Base-by-base conservation (phyloP, 2,329 filamentous ascomycete genomes). In the Fusarium sororula region DNA sequence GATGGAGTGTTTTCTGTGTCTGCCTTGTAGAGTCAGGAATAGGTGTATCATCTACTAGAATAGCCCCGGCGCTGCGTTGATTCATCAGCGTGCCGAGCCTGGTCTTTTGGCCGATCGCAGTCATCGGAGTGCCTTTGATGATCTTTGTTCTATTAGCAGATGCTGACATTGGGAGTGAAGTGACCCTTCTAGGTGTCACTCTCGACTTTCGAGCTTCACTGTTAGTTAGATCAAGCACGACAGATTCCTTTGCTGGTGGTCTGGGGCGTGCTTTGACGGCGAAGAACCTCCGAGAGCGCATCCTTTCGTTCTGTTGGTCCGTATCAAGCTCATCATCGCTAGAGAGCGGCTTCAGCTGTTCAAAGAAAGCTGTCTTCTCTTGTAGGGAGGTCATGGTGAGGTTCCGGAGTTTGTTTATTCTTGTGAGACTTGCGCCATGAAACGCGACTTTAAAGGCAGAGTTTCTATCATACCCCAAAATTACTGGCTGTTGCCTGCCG, bases 291-390 rank as follows among this genome's bases (percentile, higher is more conserved):
- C 78, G 70, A 32, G 79, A 77, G 30, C 64, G 71, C 35, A 75
- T 57, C 24, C 86, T 81, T 45, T 81, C 78, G 13, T 80, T 70
- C 69, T 82, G 76, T 42, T 86, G 82, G 13, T 47, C 51, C 6
- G 64, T 51, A 48, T 80, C 74, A 24, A 82, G 75, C 35, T 78
- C 78, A 28, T 81, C 81, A 41, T 79, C 77, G 38, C 79, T 77
- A 35, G 83, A 82, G 15, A 82, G 72, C 58, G 79, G 75, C 20
- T 82, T 79, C 2, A 88, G 77, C n/a, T 79, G 78, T n/a, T 80
- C 72, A 70, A 88, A 89, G 68, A 86, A 87, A 1, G 81, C 84
- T 28, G 78, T 53, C 75, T 89, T 89, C 41, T 85, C 84, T 56
- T 81, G 74, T 12, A 85, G 57, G 6, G 72, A 72, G 18, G 71